Evolutionary conservation across 2,329 filamentous ascomycete genomes (phyloP), one percentile per base, ranked within the genome.

Genomic region (Sclerotinia spermophila): DNA sequence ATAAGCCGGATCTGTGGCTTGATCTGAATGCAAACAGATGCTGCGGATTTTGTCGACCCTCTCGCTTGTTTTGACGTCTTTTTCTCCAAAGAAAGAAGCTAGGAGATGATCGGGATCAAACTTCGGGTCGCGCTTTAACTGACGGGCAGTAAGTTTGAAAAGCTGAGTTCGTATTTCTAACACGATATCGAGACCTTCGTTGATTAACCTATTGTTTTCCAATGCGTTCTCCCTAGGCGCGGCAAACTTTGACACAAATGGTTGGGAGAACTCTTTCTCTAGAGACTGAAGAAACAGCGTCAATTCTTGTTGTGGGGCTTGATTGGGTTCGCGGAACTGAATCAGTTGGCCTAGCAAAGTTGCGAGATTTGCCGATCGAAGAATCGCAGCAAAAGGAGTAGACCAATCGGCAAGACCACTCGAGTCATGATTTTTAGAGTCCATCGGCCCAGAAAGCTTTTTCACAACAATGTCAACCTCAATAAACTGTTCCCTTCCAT

Each of bases 141-240:
- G 77, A 55, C 80, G 76, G 5, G 86, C 75, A 8, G 80, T 76
- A n/a, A 80, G 72, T 55, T 88, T 83, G n/a, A 84, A 79, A 17
- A 82, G 79, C 72, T 89, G 87, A 2, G 86, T 88, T 3, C 86
- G 83, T 33, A 89, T 80, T 10, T 86, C 84, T 10, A 89, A 76
- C 1, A 82, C 84, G 33, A 88, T 73, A 5, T 82, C 76, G 69
- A 87, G 84, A 0, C 84, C 86, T 58, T 82, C 73, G 67, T 81
- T 64, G 19, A 79, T 72, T 10, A 86, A 73, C 2, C 71, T 73
- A 73, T 83, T 86, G 8, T 80, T 77, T 8, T 82, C 84, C 48
- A 70, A 71, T 27, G 67, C 24, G 17, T 68, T 8, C 4, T 69
- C 55, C 2, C 2, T 13, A 21, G 33, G 33, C 17, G 66, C 72